phyloP scores from a whole-genome alignment of 2,329 filamentous ascomycete species.

The Amphichorda felina region DNA sequence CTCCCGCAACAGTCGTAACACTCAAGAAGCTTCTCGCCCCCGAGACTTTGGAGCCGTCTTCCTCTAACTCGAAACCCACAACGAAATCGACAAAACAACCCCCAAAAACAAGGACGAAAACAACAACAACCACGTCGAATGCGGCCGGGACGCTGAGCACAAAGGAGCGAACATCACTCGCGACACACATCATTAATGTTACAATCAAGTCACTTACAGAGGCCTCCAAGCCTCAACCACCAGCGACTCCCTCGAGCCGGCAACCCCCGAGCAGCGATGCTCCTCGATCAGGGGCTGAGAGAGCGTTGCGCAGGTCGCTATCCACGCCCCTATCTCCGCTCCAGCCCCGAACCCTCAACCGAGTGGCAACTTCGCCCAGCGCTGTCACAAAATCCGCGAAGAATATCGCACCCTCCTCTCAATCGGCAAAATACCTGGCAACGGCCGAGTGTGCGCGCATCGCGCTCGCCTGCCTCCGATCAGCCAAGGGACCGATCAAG shows the following conservation, averaged over 20 bases:
- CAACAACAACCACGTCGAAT: conserved; percentile 9
- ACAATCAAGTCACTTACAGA: conserved; percentile 59
- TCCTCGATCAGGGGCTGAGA: conserved; percentile 21
- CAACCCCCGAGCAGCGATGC: conserved; percentile 8
- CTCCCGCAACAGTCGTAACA: conserved; percentile 31
- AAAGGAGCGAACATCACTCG: conserved; percentile 52
- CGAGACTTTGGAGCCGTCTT: conserved; percentile 10
- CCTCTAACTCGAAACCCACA: not conserved
- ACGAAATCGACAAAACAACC: conserved; percentile 10
- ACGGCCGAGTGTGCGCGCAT: conserved; percentile 57
- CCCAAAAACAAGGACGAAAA: conserved; percentile 15
- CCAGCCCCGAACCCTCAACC: conserved; percentile 48
- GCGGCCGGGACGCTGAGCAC: conserved; percentile 10
- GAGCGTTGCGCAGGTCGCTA: conserved; percentile 38
- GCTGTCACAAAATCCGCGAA: conserved; percentile 21
- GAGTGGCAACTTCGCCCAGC: conserved; percentile 41
- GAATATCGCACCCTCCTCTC: conserved; percentile 8
- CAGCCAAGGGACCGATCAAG: conserved; percentile 39
- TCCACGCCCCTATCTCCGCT: conserved; percentile 50
- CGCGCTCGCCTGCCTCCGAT: conserved; percentile 54
- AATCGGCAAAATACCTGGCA: conserved; percentile 36
- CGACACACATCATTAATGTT: conserved; percentile 62
- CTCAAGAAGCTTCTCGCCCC: conserved; percentile 33
- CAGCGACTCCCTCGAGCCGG: conserved; percentile 18
- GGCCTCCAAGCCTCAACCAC: conserved; percentile 39